Conservation (phyloP, 2,329 filamentous ascomycete genomes). For the Aspergillus aculeatus region DNA sequence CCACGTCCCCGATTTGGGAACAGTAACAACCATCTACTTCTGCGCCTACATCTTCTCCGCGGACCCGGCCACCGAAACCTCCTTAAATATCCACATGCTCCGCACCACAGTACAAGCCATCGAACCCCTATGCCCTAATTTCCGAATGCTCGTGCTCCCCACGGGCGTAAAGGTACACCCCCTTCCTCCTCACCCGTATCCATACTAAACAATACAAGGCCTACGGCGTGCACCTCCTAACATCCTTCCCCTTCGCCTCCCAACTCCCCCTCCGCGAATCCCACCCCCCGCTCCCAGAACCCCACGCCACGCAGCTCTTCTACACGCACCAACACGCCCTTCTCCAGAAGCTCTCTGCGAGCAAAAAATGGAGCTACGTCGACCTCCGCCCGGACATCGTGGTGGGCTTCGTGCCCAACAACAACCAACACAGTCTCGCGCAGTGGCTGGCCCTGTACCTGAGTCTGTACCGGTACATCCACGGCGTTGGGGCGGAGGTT, state of each 20-base stretch:
- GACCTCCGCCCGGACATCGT: conserved; percentile 6
- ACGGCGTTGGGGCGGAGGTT: neutral
- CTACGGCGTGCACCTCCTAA: conserved; percentile 5
- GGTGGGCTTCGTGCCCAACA: conserved; percentile 8
- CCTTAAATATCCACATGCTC: neutral
- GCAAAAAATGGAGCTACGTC: conserved; percentile 3
- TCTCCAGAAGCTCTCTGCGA: neutral
- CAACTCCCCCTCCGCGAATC: conserved; percentile 5
- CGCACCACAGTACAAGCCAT: neutral
- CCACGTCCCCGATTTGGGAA: conserved; percentile 31
- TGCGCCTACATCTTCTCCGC: conserved; percentile 1
- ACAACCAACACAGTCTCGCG: conserved; percentile 4
- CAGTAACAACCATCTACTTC: conserved; percentile 11
- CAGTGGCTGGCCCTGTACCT: conserved; percentile 6
- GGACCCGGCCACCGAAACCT: neutral
- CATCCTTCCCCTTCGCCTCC: conserved; percentile 3
- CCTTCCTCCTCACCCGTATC: neutral
- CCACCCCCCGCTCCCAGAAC: conserved; percentile 3
- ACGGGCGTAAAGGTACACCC: conserved; percentile 8
- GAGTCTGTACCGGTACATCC: neutral
- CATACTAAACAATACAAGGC: neutral
- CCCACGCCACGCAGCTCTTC: conserved; percentile 2
- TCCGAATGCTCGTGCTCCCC: conserved; percentile 3
- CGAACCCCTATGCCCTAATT: conserved; percentile 1
- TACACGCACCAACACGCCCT: conserved; percentile 8